phyloP scores from a whole-genome alignment of 768 basidiomycete genomes.

The Trametes maxima region DNA sequence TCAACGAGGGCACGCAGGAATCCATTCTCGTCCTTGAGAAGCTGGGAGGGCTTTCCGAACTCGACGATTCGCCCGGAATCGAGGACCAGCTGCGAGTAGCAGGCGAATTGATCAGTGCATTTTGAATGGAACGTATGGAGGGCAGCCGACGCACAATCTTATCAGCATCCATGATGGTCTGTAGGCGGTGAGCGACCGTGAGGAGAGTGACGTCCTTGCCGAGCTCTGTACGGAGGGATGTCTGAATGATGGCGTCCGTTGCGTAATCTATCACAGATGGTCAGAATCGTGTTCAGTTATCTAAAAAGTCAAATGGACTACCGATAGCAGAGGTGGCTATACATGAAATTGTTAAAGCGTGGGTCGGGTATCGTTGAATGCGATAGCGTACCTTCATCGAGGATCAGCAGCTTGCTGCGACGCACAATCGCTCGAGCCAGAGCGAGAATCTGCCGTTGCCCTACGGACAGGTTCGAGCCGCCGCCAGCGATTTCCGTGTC shows the following conservation, averaged over 20 bases:
- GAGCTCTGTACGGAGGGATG: slow-evolving; percentile 50
- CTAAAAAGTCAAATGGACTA: not conserved
- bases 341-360: not conserved
- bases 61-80: slow-evolving; percentile 45
- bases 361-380: not conserved
- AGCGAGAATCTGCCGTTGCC: slow-evolving; percentile 48
- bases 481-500: slow-evolving; percentile 34
- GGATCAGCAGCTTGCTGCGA: slow-evolving; percentile 45
- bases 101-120: not conserved
- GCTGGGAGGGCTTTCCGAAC: slow-evolving; percentile 42
- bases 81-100: slow-evolving; percentile 41
- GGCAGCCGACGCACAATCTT: slow-evolving; percentile 42
- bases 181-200: slow-evolving; percentile 57
- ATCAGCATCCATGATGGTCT: slow-evolving; percentile 61
- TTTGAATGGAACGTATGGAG: no score
- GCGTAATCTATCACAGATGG: slow-evolving; percentile 42
- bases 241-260: slow-evolving; percentile 58
- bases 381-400: slow-evolving; percentile 42
- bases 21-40: slow-evolving; percentile 42
- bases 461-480: slow-evolving; percentile 39
- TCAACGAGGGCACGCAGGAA: slow-evolving; percentile 41
- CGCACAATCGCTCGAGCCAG: slow-evolving; percentile 48
- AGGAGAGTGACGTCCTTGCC: slow-evolving; percentile 47
- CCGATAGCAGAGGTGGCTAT: slow-evolving; percentile 35
- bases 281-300: not conserved